Conservation (phyloP, 495 filamentous ascomycete species). For the Penicillium desertorum region DNA sequence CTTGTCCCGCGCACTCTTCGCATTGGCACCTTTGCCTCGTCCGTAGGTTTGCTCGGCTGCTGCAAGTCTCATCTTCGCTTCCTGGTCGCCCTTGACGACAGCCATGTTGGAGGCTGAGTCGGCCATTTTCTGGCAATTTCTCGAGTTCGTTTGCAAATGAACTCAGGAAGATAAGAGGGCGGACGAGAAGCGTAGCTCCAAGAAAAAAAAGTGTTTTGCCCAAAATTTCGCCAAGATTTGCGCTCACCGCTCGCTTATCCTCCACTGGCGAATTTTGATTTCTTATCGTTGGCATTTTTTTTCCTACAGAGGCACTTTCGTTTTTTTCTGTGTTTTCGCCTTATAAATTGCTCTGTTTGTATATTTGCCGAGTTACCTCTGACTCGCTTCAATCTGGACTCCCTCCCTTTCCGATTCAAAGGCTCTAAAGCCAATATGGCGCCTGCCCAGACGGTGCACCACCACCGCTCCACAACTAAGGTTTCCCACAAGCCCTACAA, state of each 20-base stretch:
- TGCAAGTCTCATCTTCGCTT: conserved; percentile 40
- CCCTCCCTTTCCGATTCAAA: conserved; percentile 87
- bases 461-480: conserved; percentile 92
- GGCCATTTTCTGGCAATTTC: conserved; percentile 25
- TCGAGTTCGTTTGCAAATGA: conserved; percentile 16
- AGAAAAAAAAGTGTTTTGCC: conserved; percentile 20
- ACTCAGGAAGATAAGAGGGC: conserved; percentile 7
- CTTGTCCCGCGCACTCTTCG: conserved; percentile 70
- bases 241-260: conserved; percentile 41
- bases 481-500: conserved; percentile 84
- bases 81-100: conserved; percentile 34
- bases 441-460: conserved; percentile 60
- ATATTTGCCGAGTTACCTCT: conserved; percentile 3
- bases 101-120: conserved; percentile 30
- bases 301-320: conserved; percentile 15
- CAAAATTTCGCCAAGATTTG: conserved; percentile 36
- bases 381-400: conserved; percentile 42
- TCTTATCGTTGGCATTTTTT: conserved; percentile 37
- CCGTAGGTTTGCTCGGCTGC: conserved; percentile 81
- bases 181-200: conserved; percentile 10
- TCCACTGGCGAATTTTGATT: conserved; percentile 40
- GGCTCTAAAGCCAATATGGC: conserved; percentile 62
- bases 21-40: conserved; percentile 66
- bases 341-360: neutral
- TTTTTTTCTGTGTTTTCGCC: conserved; percentile 13